Percentiles rank a stretch among this genome's conserved stretches.
phyloP scores from a whole-genome alignment of 352 stramenopile genomes.

The Phytophthora pini region DNA sequence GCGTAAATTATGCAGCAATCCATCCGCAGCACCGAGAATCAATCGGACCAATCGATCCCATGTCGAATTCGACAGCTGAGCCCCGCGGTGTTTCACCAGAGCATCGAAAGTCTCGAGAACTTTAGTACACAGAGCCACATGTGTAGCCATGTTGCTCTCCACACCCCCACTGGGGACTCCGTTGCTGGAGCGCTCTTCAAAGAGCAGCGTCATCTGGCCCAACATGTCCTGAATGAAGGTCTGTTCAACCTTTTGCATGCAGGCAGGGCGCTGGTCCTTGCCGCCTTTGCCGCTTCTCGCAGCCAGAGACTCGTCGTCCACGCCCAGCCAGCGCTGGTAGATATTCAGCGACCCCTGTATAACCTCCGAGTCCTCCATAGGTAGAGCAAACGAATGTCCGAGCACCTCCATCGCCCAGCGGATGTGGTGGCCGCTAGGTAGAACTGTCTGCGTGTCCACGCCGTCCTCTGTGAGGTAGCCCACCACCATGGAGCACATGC shows the following conservation, averaged over 20 bases:
- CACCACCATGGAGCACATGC: slow-evolving; percentile 86
- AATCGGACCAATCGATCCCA: slow-evolving; percentile 87
- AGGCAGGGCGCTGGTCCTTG: slow-evolving; percentile 63
- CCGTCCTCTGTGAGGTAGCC: slow-evolving; percentile 64
- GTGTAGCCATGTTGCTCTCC: slow-evolving; percentile 59
- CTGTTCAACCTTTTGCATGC: slow-evolving; percentile 87
- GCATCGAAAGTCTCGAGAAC: slow-evolving; percentile 85
- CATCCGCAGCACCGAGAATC: slow-evolving; percentile 77
- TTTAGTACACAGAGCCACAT: slow-evolving; percentile 75
- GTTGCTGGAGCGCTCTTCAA: slow-evolving; percentile 70
- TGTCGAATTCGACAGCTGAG: slow-evolving; percentile 68
- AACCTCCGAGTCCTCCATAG: slow-evolving; percentile 86
- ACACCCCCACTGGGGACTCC: slow-evolving; percentile 20
- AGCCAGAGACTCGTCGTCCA: slow-evolving; percentile 40
- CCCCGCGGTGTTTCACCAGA: slow-evolving; percentile 69
- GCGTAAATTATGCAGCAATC: slow-evolving; percentile 76
- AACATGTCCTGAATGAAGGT: slow-evolving; percentile 88
- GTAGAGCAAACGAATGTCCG: slow-evolving; percentile 84
- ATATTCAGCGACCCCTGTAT: slow-evolving; percentile 79
- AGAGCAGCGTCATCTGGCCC: slow-evolving; percentile 88
- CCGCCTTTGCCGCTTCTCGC: slow-evolving; percentile 27
- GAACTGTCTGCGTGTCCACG: slow-evolving; percentile 53
- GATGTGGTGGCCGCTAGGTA: slow-evolving; percentile 81
- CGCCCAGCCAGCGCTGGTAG: slow-evolving; percentile 85
- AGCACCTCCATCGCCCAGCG: slow-evolving; percentile 89